phyloP scores from a whole-genome alignment of 2,329 filamentous ascomycete genomes.

The Talaromyces rugulosus region DNA sequence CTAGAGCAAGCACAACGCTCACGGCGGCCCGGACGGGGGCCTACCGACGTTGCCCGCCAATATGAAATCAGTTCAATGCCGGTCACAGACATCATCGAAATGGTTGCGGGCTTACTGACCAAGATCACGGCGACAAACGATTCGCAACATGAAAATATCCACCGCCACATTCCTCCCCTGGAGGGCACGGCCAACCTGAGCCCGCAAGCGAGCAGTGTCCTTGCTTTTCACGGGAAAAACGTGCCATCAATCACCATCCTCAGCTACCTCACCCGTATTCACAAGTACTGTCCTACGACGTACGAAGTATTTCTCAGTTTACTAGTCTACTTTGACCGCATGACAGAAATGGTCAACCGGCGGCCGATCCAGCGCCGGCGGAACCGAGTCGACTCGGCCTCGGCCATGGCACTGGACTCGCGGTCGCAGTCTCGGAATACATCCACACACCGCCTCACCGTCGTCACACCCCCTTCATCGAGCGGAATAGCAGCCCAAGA shows the following conservation, averaged over 20 bases:
- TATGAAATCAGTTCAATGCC: slow-evolving; percentile 99
- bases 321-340: slow-evolving; percentile 95
- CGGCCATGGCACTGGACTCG: slow-evolving; percentile 2
- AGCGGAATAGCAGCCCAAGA: slow-evolving; percentile 32
- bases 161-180: slow-evolving; percentile 64
- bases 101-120: slow-evolving; percentile 92
- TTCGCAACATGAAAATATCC: slow-evolving; percentile 83
- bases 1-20: slow-evolving; percentile 52
- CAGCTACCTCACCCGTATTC: slow-evolving; percentile 91
- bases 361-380: slow-evolving; percentile 58
- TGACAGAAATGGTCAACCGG: slow-evolving; percentile 93
- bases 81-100: slow-evolving; percentile 94
- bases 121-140: slow-evolving; percentile 98
- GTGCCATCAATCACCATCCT: slow-evolving; percentile 94
- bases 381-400: slow-evolving; percentile 33
- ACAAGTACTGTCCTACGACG: slow-evolving; percentile 98
- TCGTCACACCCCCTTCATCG: slow-evolving; percentile 36
- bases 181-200: slow-evolving; percentile 57
- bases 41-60: slow-evolving; percentile 50
- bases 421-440: slow-evolving; percentile 7
- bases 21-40: slow-evolving; percentile 29
- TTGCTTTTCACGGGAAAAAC: slow-evolving; percentile 97
- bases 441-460: slow-evolving; percentile 22
- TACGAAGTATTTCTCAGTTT: slow-evolving; percentile 97
- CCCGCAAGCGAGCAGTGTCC: slow-evolving; percentile 66